Conservation (phyloP, 1,139 yeast genomes). For the Diutina siamensis region DNA sequence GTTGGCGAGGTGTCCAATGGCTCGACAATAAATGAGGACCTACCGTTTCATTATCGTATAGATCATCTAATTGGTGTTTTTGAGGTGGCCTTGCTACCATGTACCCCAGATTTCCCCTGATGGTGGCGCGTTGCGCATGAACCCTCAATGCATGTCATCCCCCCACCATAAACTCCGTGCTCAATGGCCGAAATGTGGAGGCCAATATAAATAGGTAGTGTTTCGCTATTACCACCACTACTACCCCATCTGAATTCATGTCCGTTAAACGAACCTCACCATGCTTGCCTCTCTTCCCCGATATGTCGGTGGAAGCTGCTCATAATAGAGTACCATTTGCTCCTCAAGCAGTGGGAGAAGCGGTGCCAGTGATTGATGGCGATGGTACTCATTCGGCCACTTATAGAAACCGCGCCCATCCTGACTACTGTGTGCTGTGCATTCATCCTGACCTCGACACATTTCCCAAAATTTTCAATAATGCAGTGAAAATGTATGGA, state of each 20-base stretch:
- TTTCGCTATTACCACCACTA: too few relatives aligned
- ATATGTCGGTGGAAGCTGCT: slow-evolving; percentile 3
- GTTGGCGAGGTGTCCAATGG: too few relatives aligned
- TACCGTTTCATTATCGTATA: too few relatives aligned
- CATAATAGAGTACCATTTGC: slow-evolving; percentile 1
- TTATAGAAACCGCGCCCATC: slow-evolving; percentile 30
- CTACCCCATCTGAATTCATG: neutral
- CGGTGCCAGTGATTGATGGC: neutral
- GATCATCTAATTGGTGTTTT: too few relatives aligned
- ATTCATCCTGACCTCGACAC: slow-evolving; percentile 44
- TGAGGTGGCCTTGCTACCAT: too few relatives aligned
- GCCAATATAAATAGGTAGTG: too few relatives aligned
- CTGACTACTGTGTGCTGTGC: slow-evolving; percentile 12
- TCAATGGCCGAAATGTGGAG: too few relatives aligned
- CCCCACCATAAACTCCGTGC: too few relatives aligned
- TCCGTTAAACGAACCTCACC: slow-evolving; percentile 5
- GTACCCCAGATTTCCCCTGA: neutral
- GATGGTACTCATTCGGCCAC: slow-evolving; percentile 39
- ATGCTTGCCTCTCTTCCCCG: slow-evolving; percentile 4
- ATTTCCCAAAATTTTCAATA: slow-evolving; percentile 35
- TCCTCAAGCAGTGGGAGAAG: slow-evolving; percentile 6
- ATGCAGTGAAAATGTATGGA: slow-evolving; percentile 25
- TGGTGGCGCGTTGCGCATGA: neutral
- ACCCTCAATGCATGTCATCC: too few relatives aligned
- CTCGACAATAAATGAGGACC: too few relatives aligned